Conservation (phyloP, 257 asterid species). For the Solanum microdontum region DNA sequence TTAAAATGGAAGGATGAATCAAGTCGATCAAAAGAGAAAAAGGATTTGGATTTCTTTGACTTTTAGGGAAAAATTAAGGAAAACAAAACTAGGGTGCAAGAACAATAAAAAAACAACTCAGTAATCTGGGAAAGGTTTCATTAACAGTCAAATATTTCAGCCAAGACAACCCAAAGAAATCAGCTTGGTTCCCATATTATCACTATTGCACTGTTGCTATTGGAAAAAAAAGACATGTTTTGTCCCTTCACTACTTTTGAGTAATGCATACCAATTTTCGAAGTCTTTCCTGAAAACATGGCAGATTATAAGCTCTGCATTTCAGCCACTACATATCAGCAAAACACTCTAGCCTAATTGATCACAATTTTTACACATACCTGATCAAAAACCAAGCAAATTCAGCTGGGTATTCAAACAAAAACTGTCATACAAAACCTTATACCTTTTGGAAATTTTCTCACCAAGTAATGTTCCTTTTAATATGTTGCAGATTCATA, state of each 20-base stretch:
- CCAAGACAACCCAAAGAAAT: neutral
- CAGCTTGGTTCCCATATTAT: neutral
- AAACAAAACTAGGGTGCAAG: neutral
- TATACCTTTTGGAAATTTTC: neutral
- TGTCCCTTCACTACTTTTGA: neutral
- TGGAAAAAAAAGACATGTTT: neutral
- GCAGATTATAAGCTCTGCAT: neutral
- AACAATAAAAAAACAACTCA: neutral
- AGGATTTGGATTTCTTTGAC: neutral
- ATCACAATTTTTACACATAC: neutral
- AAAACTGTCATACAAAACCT: neutral
- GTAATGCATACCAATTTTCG: neutral
- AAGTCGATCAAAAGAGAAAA: neutral
- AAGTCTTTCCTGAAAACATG: neutral
- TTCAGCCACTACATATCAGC: neutral
- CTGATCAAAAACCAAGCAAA: neutral
- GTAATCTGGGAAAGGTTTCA: neutral
- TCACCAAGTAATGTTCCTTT: neutral
- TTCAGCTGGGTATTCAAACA: neutral
- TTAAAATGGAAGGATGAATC: neutral
- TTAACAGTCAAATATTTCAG: neutral
- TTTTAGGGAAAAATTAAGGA: neutral
- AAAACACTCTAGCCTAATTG: neutral
- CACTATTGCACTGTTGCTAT: neutral
- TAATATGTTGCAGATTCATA: neutral